A percentile compares a stretch with the other conserved stretches of the same genome.
These are phyloP conservation scores for Arachis monticola DNA, from an alignment of 331 rosid genomes.

Conservation along the genomic window DNA sequence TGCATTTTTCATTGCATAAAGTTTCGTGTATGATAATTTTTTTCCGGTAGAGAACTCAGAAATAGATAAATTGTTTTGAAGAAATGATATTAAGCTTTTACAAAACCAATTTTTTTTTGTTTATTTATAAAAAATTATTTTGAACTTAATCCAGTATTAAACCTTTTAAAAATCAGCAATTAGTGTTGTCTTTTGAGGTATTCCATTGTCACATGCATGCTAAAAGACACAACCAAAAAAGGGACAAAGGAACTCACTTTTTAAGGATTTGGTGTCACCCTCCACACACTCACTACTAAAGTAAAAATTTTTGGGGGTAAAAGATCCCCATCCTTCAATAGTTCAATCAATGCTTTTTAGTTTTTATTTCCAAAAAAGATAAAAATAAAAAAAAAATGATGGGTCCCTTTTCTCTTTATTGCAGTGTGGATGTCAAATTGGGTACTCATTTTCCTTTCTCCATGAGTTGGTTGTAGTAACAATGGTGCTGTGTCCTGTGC, in stretches of 20 bases:
- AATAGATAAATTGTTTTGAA: background rate
- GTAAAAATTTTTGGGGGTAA: slow-evolving; percentile 28
- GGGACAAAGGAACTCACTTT: slow-evolving; percentile 49
- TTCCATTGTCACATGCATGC: slow-evolving; percentile 50
- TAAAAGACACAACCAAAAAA: slow-evolving; percentile 37
- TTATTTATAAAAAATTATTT: background rate
- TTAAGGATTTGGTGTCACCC: slow-evolving; percentile 39
- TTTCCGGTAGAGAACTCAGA: no score
- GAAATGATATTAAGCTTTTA: background rate
- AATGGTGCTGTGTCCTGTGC: slow-evolving; percentile 40
- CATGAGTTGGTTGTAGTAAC: slow-evolving; percentile 50
- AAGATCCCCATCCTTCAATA: slow-evolving; percentile 2
- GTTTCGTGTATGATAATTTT: background rate
- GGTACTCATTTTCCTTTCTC: slow-evolving; percentile 49
- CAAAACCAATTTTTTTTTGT: background rate
- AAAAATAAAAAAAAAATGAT: background rate
- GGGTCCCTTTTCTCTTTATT: slow-evolving; percentile 72
- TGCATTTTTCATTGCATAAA: slow-evolving; percentile 23
- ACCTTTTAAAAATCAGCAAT: slow-evolving; percentile 35
- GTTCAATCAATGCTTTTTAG: slow-evolving; percentile 44
- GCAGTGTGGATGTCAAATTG: slow-evolving; percentile 53
- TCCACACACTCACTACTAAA: slow-evolving; percentile 45
- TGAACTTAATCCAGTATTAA: background rate
- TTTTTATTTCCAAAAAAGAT: slow-evolving; percentile 34
- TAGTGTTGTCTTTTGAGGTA: slow-evolving; percentile 40